Evolutionary conservation across 164 flowering plant genomes (phyloP), one percentile per base, ranked within the genome.

Genomic region (Berberis vulgaris): DNA sequence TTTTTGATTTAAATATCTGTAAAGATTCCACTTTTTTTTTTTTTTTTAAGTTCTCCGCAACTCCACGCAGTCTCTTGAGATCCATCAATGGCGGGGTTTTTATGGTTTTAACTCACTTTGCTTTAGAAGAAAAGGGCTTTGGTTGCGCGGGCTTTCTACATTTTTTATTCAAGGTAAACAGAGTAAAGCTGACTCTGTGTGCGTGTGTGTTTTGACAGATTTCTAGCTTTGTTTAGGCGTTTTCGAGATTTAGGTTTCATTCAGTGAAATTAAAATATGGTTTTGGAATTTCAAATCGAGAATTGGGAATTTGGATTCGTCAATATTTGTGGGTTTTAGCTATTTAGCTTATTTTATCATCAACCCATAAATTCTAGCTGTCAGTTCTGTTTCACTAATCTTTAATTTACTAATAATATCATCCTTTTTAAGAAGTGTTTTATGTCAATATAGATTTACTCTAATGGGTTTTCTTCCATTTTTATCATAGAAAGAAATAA

Each of bases 41-140:
- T 54, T 57, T 6, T 8, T 43, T 55, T 52, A 38, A 61, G 39
- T 66, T 62, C 61, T 65, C 62, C 60, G 72, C 67, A 71, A 66
- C 61, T 70, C 64, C 41, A 61, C 61, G 43, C 13, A 9, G 39
- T 54, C 63, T 49, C 55, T 62, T 46, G 41, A 60, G 45, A 54
- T 50, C 68, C 67, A 63, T 64, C 49, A 53, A 54, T 26, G 57
- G 39, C 39, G 61, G 49, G 68, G 43, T 61, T 49, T 46, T 71
- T 64, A 54, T 49, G 57, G 66, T 47, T 64, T 76, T 67, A 68
- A 73, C 79, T 72, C 71, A 26, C 50, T 74, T 73, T 78, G 80
- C 75, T 67, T 59, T 61, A 62, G 65, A 77, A 69, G 81, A 77
- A 75, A 76, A 67, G 71, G 71, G 52, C 50, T 11, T 55, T 60